Conservation (phyloP, 2,329 filamentous ascomycete genomes). For the Diaporthe destruens region DNA sequence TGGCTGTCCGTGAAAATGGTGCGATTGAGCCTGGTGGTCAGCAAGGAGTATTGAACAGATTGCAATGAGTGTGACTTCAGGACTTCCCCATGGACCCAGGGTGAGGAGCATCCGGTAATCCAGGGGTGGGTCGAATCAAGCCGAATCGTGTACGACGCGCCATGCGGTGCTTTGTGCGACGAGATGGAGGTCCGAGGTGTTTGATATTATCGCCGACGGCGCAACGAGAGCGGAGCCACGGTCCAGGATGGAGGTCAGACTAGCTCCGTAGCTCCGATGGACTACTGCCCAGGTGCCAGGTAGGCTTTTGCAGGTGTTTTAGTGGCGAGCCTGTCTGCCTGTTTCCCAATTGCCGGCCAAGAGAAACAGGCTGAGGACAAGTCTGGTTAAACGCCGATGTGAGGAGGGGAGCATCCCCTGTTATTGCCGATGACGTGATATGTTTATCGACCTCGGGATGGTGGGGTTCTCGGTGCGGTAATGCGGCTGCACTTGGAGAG, state of each 20-base stretch:
- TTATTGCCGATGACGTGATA: constrained; percentile 35
- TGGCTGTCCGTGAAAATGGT: too few relatives aligned
- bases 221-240: not conserved
- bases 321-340: constrained; percentile 22
- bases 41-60: too few relatives aligned
- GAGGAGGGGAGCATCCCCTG: not conserved
- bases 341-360: constrained; percentile 22
- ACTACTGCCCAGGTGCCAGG: not conserved
- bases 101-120: not conserved
- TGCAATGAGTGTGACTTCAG: not conserved
- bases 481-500: not conserved
- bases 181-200: not conserved
- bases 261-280: constrained; percentile 3
- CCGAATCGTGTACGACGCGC: not conserved
- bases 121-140: not conserved
- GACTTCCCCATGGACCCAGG: not conserved
- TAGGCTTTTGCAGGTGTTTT: constrained; percentile 13
- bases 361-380: not conserved
- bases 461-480: constrained; percentile 11
- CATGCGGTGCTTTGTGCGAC: constrained; percentile 5
- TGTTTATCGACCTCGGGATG: not conserved
- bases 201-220: constrained; percentile 14
- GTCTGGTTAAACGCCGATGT: constrained; percentile 28
- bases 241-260: constrained; percentile 13
- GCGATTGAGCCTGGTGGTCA: too few relatives aligned